phyloP scores from a whole-genome alignment of 2,329 filamentous ascomycete species.

The Massarina eburnea region DNA sequence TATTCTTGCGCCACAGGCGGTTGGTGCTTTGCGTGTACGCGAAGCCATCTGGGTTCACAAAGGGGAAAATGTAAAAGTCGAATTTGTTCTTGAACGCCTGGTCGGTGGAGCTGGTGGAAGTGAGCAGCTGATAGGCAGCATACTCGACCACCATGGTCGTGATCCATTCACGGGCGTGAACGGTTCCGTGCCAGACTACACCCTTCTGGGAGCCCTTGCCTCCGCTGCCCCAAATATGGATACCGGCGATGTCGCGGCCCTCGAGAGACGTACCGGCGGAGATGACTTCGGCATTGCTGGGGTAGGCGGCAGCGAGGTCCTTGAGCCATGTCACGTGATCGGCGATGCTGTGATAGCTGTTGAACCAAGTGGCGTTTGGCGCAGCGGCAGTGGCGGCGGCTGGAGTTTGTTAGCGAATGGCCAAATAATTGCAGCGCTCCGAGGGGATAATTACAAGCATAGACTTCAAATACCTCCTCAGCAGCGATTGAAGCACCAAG shows the following conservation, averaged over 20 bases:
- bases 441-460: conserved; percentile 28
- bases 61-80: conserved; percentile 62
- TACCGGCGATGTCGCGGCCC: conserved; percentile 42
- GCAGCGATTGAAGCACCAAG: conserved; percentile 39
- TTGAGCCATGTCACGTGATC: conserved; percentile 38
- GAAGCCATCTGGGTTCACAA: conserved; percentile 45
- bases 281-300: conserved; percentile 38
- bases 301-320: conserved; percentile 39
- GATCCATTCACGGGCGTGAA: conserved; percentile 44
- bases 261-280: conserved; percentile 38
- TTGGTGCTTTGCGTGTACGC: conserved; percentile 41
- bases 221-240: conserved; percentile 43
- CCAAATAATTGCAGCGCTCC: neutral
- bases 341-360: conserved; percentile 39
- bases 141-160: conserved; percentile 41
- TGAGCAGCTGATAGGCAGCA: conserved; percentile 40
- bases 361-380: conserved; percentile 39
- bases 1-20: conserved; percentile 45
- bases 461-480: conserved; percentile 32
- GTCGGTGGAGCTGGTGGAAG: conserved; percentile 30
- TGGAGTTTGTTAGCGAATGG: conserved; percentile 22
- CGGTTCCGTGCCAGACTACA: conserved; percentile 42
- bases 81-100: conserved; percentile 58
- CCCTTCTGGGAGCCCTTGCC: conserved; percentile 41
- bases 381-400: conserved; percentile 26